Percentiles rank a stretch among this genome's conserved stretches.
Conservation (phyloP, 352 stramenopile species). For the Peronospora belbahrii region DNA sequence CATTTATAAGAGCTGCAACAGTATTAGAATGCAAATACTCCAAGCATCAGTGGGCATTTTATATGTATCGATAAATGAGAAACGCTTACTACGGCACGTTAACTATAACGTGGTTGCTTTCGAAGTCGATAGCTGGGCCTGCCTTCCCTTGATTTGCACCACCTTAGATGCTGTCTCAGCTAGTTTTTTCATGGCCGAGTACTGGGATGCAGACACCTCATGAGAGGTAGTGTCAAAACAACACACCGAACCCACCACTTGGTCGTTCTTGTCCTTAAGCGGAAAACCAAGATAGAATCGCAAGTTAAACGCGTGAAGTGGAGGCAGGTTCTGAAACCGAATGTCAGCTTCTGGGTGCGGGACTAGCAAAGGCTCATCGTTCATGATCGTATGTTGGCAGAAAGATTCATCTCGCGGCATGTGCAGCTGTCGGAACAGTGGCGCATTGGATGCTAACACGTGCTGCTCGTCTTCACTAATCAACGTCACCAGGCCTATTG, state of each 20-base stretch:
- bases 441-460: constrained; percentile 33
- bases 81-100: background rate
- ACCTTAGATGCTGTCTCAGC: constrained; percentile 42
- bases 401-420: constrained; percentile 56
- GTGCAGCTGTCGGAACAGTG: constrained; percentile 22
- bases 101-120: constrained; percentile 2
- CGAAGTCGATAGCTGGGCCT: constrained; percentile 2
- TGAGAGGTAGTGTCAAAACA: constrained; percentile 41
- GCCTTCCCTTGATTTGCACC: constrained; percentile 26
- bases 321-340: constrained; percentile 45
- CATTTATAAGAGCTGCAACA: background rate
- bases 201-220: constrained; percentile 49
- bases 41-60: background rate
- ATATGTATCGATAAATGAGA: background rate
- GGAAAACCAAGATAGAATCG: constrained; percentile 41
- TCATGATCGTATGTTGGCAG: constrained; percentile 66
- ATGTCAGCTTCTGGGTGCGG: constrained; percentile 51
- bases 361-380: constrained; percentile 48
- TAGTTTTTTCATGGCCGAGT: constrained; percentile 40
- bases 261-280: constrained; percentile 34
- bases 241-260: constrained; percentile 56
- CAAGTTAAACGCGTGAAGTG: constrained; percentile 22
- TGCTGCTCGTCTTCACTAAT: constrained; percentile 42
- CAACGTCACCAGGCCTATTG: constrained; percentile 46
- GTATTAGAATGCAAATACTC: background rate